Evolutionary conservation across 2,329 filamentous ascomycete genomes (phyloP), one percentile per base, ranked within the genome.

Genomic region (Aphanoascus verrucosus): DNA sequence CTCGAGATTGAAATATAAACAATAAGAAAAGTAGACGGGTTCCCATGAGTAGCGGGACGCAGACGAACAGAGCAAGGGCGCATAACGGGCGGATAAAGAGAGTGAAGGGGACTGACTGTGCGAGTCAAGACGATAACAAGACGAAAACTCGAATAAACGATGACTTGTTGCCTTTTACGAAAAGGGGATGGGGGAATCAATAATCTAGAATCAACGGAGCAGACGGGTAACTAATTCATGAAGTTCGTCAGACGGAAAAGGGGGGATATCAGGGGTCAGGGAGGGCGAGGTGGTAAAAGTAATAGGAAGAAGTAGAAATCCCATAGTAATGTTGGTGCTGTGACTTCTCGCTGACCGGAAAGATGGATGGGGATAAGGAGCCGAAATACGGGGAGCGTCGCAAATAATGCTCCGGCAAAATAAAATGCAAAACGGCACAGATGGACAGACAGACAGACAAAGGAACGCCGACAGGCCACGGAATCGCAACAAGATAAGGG

Each of bases 401-500:
- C 44, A 35, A 34, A 32, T 3, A 28, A 28, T 3, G 41, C n/a
- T n/a, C n/a, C n/a, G 43, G 23, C 28, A 20, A 49, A 49, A 40
- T 23, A 19, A 49, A 17, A 31, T 49, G 46, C 34, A 28, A 28
- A n/a, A 28, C 23, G 23, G 23, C 23, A 28, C 23, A 40, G 46
- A 34, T 47, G 19, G 35, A 40, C 34, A 50, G 31, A 46, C 11
- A 55, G 34, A 50, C 34, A 37, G 35, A 56, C 38, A 46, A 54
- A 37, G 34, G 3, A n/a, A n/a, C n/a, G n/a, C 53, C 53, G 48
- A 52, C 15, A 31, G 53, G 53, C 48, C 32, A 42, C 17, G 19
- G 3, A 20, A 46, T 23, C n/a, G n/a, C n/a, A n/a, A n/a, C n/a
- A n/a, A 20, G 9, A 40, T 31, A 32, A 28, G 7, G 3, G 23